Evolutionary conservation across 768 basidiomycete genomes (phyloP).

Genomic region (Suillus tomentosus): DNA sequence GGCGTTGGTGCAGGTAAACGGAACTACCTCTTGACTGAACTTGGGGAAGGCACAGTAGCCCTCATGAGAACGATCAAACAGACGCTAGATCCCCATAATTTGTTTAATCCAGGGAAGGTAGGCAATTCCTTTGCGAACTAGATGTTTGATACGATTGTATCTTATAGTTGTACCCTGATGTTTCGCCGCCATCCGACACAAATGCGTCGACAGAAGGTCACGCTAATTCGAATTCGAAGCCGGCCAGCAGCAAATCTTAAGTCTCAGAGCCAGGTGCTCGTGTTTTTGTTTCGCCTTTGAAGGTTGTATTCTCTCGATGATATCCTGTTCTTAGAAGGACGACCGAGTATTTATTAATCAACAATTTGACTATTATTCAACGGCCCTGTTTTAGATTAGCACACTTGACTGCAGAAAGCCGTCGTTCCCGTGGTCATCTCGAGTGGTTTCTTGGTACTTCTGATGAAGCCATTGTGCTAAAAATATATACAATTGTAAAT

Average conservation of each 20-base stretch:
- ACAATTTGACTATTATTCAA: not conserved
- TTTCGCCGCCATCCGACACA: not conserved
- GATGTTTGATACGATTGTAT: not conserved
- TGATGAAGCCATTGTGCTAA: not conserved
- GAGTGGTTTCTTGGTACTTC: not conserved
- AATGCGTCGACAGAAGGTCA: constrained; percentile 2
- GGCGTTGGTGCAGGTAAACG: constrained; percentile 51
- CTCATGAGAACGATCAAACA: constrained; percentile 53
- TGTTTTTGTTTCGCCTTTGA: not conserved
- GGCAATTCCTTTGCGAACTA: constrained; percentile 7
- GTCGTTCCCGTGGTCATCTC: not conserved
- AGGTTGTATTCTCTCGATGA: not conserved
- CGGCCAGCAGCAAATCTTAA: not conserved
- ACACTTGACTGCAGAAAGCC: not conserved
- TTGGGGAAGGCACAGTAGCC: constrained; percentile 51
- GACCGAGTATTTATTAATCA: not conserved
- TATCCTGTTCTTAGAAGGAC: not conserved
- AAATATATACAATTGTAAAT: no score
- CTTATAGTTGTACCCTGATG: constrained; percentile 18
- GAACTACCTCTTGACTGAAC: constrained; percentile 47
- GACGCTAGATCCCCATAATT: constrained; percentile 44
- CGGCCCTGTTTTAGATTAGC: not conserved
- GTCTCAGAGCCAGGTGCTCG: not conserved
- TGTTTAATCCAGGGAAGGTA: constrained; percentile 53
- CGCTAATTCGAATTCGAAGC: not conserved